Base-by-base conservation (phyloP, 768 basidiomycete species). In the Collybiopsis luxurians region DNA sequence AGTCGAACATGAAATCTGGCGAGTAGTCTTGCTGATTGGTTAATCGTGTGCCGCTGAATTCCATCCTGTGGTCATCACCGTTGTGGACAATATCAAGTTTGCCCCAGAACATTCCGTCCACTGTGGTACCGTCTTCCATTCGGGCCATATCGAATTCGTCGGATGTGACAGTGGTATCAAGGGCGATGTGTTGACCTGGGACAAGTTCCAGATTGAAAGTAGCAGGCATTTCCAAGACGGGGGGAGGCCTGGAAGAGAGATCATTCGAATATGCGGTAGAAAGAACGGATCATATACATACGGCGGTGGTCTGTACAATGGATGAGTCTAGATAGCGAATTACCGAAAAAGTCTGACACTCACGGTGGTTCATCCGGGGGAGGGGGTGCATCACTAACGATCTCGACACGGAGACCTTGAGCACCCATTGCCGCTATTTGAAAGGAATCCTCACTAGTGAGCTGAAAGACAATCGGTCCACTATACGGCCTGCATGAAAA, bases 61-160 rank as follows among this genome's bases (percentile, higher is more conserved):
- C 92, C 80, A 94, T 81, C 55, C 79, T 79, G 70, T 94, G 92
- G 17, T 73, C 85, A 63, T 90, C 88, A 30, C 85, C 89, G 1
- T 82, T 75, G 65, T 94, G 92, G 12, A 92, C 81, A 50, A 94
- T 90, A 61, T 84, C 84, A 53, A 94, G 82, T 66, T 92, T 92
- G 3, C 92, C 92, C 90, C 89, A 93, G 72, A 92, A 94, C 70
- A 82, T 74, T 39, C 92, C 92, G 48, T 90, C 92, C 19, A 94
- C 92, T 23, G 84, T 75, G 13, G 89, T 92, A 1, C 91, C 92
- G 63, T 94, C 92, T 61, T 93, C 92, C 87, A 91, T 92, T 49
- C 89, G 82, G 2, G 92, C 88, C 92, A 94, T 93, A 67, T 94
- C 92, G 34, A 92, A 79, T 62, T 92, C 92, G 34, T 89, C 88